These are phyloP conservation scores for Polysphondylium violaceum DNA, from an alignment of 78 protist species.

Conservation along the genomic window DNA sequence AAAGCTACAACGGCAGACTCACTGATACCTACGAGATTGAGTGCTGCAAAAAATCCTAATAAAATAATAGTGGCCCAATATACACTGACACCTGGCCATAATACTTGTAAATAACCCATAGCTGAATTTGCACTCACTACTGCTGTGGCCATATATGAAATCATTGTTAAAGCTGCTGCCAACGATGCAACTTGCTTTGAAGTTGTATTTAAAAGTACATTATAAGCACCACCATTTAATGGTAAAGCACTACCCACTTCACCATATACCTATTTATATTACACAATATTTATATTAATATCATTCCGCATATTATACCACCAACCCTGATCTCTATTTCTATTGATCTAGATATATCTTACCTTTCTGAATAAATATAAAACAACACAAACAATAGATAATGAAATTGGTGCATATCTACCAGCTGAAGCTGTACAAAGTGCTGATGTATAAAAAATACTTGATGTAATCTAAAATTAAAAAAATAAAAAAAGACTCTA, in stretches of 20 bases:
- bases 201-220: conserved; percentile 89
- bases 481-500: too few species aligned
- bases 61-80: conserved; percentile 66
- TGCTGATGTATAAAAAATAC: conserved; percentile 82
- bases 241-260: conserved; percentile 92
- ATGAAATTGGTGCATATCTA: conserved; percentile 85
- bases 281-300: background rate
- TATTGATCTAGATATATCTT: background rate
- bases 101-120: conserved; percentile 43
- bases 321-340: background rate
- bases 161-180: conserved; percentile 88
- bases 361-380: conserved; percentile 86
- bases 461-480: conserved; percentile 75
- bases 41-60: conserved; percentile 72
- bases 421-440: conserved; percentile 84
- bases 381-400: conserved; percentile 77
- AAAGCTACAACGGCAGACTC: conserved; percentile 89
- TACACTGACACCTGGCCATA: conserved; percentile 25
- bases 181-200: conserved; percentile 86
- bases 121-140: conserved; percentile 83
- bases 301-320: background rate
- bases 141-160: conserved; percentile 92
- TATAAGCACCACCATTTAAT: conserved; percentile 93
- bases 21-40: conserved; percentile 79
- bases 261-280: conserved; percentile 55